Evolutionary conservation across 305 asterid species (phyloP).

Genomic region (Ilex paraguariensis): DNA sequence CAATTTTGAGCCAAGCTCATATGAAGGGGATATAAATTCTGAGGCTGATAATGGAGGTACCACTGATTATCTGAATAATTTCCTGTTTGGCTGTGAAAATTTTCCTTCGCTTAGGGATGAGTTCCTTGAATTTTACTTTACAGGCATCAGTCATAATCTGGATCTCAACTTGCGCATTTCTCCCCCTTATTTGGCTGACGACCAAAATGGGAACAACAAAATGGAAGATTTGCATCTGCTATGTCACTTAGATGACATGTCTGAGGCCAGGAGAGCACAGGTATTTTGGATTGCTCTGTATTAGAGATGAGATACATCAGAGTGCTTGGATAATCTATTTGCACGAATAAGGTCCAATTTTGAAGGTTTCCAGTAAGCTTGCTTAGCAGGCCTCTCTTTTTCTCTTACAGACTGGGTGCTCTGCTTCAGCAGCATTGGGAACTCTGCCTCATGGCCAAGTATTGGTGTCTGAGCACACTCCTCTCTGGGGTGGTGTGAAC

Average conservation of each 20-base stretch:
- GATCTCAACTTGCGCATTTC: conserved; percentile 76
- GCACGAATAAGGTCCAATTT: too few relatives aligned
- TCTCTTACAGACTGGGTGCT: conserved; percentile 28
- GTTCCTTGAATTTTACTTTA: conserved; percentile 12
- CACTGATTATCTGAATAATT: neutral
- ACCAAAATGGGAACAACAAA: conserved; percentile 29
- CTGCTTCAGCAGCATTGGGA: conserved; percentile 35
- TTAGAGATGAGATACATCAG: too few relatives aligned
- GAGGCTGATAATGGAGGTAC: conserved; percentile 19
- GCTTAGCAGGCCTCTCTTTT: conserved; percentile 2
- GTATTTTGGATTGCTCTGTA: conserved; percentile 22
- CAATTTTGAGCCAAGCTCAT: conserved; percentile 68
- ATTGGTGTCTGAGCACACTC: conserved; percentile 28
- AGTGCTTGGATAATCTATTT: neutral
- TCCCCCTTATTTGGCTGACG: conserved; percentile 34
- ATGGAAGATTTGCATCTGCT: conserved; percentile 26
- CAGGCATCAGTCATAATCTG: conserved; percentile 36
- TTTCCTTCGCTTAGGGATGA: neutral
- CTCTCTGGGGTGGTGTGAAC: conserved; percentile 34
- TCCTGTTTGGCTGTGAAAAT: neutral
- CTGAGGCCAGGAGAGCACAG: conserved; percentile 33
- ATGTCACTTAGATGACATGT: conserved; percentile 27
- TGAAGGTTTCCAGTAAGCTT: conserved; percentile 1
- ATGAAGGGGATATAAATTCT: conserved; percentile 48
- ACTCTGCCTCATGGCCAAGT: conserved; percentile 31